A percentile compares a stretch with the other conserved stretches of the same genome.
These are phyloP conservation scores for Aspergillus panamensis DNA, from an alignment of 495 filamentous ascomycete species.

Conservation along the genomic window DNA sequence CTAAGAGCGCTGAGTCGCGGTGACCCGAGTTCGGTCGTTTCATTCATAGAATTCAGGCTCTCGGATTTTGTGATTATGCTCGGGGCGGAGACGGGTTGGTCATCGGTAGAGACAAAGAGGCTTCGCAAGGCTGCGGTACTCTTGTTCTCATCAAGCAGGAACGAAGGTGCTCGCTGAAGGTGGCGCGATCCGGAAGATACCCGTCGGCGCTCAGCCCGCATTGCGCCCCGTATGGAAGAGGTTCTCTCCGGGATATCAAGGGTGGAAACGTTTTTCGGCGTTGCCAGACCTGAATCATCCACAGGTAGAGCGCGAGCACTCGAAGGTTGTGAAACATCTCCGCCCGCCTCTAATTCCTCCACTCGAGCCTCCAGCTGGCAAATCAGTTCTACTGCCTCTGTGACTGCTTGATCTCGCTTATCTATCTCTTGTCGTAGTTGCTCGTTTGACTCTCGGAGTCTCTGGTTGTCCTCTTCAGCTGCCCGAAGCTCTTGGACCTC, in stretches of 20 bases:
- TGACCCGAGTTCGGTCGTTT: slow-evolving; percentile 41
- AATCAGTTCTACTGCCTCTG: slow-evolving; percentile 80
- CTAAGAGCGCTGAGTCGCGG: slow-evolving; percentile 73
- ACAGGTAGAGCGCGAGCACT: slow-evolving; percentile 22
- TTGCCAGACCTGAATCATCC: slow-evolving; percentile 26
- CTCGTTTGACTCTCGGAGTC: slow-evolving; percentile 56
- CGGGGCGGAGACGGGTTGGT: slow-evolving; percentile 30
- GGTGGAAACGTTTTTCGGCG: slow-evolving; percentile 26
- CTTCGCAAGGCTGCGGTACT: slow-evolving; percentile 64
- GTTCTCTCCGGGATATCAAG: slow-evolving; percentile 42
- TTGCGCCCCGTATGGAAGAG: slow-evolving; percentile 34
- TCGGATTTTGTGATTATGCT: slow-evolving; percentile 38
- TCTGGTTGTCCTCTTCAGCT: slow-evolving; percentile 48
- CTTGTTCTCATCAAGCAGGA: slow-evolving; percentile 58
- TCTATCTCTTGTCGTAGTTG: slow-evolving; percentile 65
- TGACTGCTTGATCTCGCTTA: slow-evolving; percentile 71
- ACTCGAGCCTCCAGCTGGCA: slow-evolving; percentile 67
- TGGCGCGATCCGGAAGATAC: slow-evolving; percentile 28
- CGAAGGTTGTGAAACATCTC: slow-evolving; percentile 26
- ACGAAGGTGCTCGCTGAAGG: slow-evolving; percentile 59
- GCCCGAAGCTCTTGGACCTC: slow-evolving; percentile 59
- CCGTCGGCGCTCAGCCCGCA: slow-evolving; percentile 16
- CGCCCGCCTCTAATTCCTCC: slow-evolving; percentile 46
- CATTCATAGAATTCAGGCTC: slow-evolving; percentile 36
- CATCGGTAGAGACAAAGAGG: slow-evolving; percentile 53